Conservation (phyloP, 1,139 yeast genomes). For the Sugiyamaella pinicola region DNA sequence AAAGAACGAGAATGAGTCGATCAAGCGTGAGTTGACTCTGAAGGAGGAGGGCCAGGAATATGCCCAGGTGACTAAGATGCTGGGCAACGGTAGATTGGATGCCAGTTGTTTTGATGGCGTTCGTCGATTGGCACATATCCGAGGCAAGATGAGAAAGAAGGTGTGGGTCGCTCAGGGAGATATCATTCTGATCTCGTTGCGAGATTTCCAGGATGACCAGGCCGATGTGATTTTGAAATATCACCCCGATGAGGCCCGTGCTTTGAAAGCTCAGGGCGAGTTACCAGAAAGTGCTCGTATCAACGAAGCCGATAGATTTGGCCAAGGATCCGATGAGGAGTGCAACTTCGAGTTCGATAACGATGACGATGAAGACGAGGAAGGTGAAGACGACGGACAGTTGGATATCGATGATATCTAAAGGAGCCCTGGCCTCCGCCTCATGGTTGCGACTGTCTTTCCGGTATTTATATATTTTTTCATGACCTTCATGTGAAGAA, state of each 20-base stretch:
- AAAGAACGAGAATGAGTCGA: conserved; percentile 88
- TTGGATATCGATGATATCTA: conserved; percentile 81
- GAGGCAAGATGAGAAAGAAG: conserved; percentile 99
- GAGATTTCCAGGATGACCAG: conserved; percentile 98
- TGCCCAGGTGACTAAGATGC: conserved; percentile 97
- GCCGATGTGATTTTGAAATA: conserved; percentile 98
- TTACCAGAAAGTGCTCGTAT: conserved; percentile 93
- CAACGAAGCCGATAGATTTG: conserved; percentile 96
- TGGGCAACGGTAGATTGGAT: conserved; percentile 97
- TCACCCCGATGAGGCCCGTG: conserved; percentile 97
- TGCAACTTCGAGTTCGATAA: conserved; percentile 98
- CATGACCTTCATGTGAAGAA: not conserved
- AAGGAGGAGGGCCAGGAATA: conserved; percentile 98
- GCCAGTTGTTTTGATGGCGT: conserved; percentile 93
- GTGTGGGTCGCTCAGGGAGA: conserved; percentile 99
- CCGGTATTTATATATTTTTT: not conserved
- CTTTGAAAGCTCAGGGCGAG: conserved; percentile 94
- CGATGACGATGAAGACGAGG: conserved; percentile 80
- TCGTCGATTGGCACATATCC: conserved; percentile 94
- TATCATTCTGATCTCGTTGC: conserved; percentile 88
- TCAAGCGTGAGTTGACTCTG: conserved; percentile 89
- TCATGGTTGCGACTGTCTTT: too few relatives aligned
- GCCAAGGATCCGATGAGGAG: conserved; percentile 95
- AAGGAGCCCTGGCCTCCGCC: too few relatives aligned
- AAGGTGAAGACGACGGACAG: conserved; percentile 68